Base-by-base conservation (phyloP, 2,329 filamentous ascomycete species). In the Penicillium sp. region DNA sequence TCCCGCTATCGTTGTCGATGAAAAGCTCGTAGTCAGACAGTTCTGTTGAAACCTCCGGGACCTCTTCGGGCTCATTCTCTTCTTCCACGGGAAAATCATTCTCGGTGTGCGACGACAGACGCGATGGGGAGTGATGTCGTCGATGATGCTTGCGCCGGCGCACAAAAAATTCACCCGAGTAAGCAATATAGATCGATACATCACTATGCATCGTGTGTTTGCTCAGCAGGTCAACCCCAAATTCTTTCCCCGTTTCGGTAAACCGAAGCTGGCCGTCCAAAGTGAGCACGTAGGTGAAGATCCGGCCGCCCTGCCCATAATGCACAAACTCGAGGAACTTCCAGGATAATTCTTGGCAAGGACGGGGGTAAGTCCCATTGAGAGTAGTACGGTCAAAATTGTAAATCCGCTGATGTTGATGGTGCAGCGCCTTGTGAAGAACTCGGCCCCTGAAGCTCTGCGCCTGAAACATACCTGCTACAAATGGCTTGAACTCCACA, bases 191-290 rank as follows among this genome's bases (percentile, higher is more conserved):
- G 2, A 88, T 87, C 31, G 84, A 87, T 1, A 95, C 91, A 68
- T 96, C 86, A 57, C 88, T 92, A 73, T 97, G 92, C 89, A 97
- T 95, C 35, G 89, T 95, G 70, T 97, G 92, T 68, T 97, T 97
- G 69, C 86, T 90, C 62, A 97, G 73, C 68, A 96, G 77, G 71
- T 96, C 92, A 62, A 97, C 89, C 45, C 91, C 89, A 52, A 96
- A 96, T 63, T 96, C 91, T 61, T 93, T 93, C 27, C 92, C 92
- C 0, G 92, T 97, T 70, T 96, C 92, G 1, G 92, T 96, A 71
- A 96, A 96, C 40, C 90, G 86, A 65, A 95, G 81, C 46, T 92
- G 78, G 4, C 86, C 87, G 64, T 97, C 92, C 6, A 96, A 78
- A 0, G 89, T 95, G 20, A 97, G 75, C 24, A 96, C 86, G 60